phyloP scores from a whole-genome alignment of 208 protist genomes.

The Trichomonas gallinae region DNA sequence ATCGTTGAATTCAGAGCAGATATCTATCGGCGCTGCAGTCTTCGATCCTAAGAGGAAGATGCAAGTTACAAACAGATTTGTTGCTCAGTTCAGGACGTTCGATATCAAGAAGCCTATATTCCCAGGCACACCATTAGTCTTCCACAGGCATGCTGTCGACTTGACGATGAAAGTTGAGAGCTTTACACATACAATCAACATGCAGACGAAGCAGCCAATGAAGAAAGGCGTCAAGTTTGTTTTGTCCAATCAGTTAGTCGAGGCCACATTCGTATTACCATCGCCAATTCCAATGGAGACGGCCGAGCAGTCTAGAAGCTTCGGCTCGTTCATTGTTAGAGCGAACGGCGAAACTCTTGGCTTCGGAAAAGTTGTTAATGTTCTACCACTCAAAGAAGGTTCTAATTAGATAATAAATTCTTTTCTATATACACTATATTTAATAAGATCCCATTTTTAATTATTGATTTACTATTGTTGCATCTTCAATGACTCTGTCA shows the following conservation, averaged over 20 bases:
- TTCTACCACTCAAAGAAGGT: neutral
- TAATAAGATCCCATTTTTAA: no score
- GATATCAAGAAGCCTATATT: neutral
- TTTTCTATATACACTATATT: no score
- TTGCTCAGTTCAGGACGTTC: neutral
- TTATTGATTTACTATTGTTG: no score
- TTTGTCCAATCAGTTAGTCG: neutral
- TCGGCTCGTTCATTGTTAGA: neutral
- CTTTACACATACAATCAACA: neutral
- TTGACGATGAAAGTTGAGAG: neutral
- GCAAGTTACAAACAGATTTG: neutral
- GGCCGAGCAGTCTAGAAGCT: neutral
- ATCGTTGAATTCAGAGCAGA: neutral
- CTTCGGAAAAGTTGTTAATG: neutral
- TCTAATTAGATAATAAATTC: no score
- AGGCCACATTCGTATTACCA: neutral
- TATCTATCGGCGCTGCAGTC: neutral
- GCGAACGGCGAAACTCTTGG: neutral
- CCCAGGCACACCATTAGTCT: neutral
- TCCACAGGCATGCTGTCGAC: slow-evolving; percentile 13
- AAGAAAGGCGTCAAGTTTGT: neutral
- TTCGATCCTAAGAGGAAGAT: neutral
- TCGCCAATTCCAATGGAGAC: neutral
- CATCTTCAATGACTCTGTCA: no score
- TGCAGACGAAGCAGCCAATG: neutral